Base-by-base conservation (phyloP, 1,284 basidiomycete genomes). In the Ceratobasidium sp. region DNA sequence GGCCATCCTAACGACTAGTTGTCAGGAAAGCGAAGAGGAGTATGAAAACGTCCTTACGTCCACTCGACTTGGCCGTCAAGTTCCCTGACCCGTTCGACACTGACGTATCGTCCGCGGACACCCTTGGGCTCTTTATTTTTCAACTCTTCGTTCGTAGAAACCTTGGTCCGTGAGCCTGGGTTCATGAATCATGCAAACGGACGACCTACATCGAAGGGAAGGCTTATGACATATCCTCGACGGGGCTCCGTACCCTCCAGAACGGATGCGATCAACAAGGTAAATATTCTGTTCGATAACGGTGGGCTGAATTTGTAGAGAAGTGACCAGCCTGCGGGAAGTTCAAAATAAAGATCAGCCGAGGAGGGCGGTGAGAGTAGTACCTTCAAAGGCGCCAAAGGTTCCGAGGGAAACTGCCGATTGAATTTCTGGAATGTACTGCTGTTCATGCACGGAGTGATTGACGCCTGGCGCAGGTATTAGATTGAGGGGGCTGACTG, bases 111-210 rank as follows among this genome's bases (percentile, higher is more conserved):
- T 3, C 49, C 73, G 2, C 73, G 61, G 44, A 76, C 49, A 10
- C 73, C 73, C 20, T 40, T 28, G 18, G 73, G 73, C 63, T 76
- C 73, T 20, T 56, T 76, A n/a, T n/a, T n/a, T n/a, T n/a, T n/a
- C n/a, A n/a, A n/a, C n/a, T n/a, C n/a, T n/a, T n/a, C n/a, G n/a
- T n/a, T n/a, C n/a, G n/a, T 18, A 20, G 20, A 61, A 26, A 51
- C 28, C 42, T 23, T 6, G 18, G 58, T 28, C 13, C 55, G 23
- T 33, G 53, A 55, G 9, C 13, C 26, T 60, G 58, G 39, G 55
- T 23, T 18, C 28, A 12, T 33, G 40, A 44, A 64, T 15, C 7
- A 46, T 15, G 40, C 33, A 33, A 51, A 49, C 10, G 1, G 42
- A 20, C 53, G 3, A 23, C 73, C 3, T 76, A 76, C 73, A 20